These are phyloP conservation scores for Echites panduratus DNA, from an alignment of 257 asterid genomes.

Conservation along the genomic window DNA sequence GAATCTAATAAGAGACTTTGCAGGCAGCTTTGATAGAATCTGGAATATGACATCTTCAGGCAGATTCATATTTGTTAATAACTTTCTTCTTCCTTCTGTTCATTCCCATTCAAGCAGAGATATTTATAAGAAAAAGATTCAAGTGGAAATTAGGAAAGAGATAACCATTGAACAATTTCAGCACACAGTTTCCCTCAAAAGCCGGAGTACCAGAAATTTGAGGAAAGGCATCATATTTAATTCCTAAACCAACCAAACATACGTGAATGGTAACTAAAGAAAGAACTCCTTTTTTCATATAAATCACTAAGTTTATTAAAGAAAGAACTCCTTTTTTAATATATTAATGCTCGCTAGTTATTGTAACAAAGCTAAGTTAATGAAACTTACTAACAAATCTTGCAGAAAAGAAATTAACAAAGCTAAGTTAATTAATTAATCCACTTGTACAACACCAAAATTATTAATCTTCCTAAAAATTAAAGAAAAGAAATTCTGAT, in stretches of 20 bases:
- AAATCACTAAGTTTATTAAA: no score
- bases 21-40: constrained; percentile 36
- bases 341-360: no score
- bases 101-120: neutral
- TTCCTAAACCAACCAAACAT: neutral
- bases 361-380: no score
- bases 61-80: constrained; percentile 30
- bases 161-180: neutral
- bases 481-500: no score
- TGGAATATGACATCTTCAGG: constrained; percentile 40
- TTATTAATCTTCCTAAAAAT: no score
- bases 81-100: neutral
- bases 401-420: no score
- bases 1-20: constrained; percentile 33
- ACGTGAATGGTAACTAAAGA: neutral
- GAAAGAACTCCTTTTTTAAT: no score
- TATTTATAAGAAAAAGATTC: neutral
- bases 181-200: neutral
- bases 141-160: neutral
- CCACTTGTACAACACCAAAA: no score
- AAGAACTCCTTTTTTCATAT: neutral
- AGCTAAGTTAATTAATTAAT: no score
- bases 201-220: neutral
- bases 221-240: neutral
- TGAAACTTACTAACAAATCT: no score